Conservation (phyloP, 148 eudicot species). For the Vaccinium darrowii region DNA sequence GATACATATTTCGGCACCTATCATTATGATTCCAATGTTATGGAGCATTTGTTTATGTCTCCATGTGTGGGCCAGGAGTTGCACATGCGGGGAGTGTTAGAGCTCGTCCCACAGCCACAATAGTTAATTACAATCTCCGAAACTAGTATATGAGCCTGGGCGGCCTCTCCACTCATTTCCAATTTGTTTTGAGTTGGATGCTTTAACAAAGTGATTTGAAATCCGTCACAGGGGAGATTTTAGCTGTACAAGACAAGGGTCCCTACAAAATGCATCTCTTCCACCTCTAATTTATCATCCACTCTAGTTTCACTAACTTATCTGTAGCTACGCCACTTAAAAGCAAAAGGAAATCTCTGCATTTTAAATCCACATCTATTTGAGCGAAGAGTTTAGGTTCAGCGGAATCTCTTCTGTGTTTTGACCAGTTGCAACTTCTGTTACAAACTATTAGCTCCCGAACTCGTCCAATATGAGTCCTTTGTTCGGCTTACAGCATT, state of each 20-base stretch:
- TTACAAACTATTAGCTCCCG: neutral
- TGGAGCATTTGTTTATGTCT: too few species aligned
- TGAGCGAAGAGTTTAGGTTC: neutral
- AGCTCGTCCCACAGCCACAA: too few species aligned
- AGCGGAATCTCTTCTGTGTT: neutral
- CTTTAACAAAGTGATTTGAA: neutral
- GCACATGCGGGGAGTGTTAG: too few species aligned
- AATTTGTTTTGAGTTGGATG: too few species aligned
- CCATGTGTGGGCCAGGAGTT: too few species aligned
- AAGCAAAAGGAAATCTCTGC: neutral
- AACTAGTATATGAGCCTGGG: too few species aligned
- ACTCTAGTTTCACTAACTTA: neutral
- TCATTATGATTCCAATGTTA: too few species aligned
- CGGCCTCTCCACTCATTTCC: too few species aligned
- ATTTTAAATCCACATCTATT: neutral
- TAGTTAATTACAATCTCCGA: too few species aligned
- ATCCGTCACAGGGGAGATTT: neutral
- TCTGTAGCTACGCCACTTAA: neutral
- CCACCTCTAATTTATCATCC: neutral
- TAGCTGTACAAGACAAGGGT: neutral
- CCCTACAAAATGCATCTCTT: neutral
- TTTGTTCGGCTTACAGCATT: neutral
- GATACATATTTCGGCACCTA: too few species aligned
- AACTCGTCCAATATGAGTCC: neutral
- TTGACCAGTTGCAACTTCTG: neutral